Conservation (phyloP, 768 basidiomycete genomes). For the Xerocomellus dryophilus region DNA sequence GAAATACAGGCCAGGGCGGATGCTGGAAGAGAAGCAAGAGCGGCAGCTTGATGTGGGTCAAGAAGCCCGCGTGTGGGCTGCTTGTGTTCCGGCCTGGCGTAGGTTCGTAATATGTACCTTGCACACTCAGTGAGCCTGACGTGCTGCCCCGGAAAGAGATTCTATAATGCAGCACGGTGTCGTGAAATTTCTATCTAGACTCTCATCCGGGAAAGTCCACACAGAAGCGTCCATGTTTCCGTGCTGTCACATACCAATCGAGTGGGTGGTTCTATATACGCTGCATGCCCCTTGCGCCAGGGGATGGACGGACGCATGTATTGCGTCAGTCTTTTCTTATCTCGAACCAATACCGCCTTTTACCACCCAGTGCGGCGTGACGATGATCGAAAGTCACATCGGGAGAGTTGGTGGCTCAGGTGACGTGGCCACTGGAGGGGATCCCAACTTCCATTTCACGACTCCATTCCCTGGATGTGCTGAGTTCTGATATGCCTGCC, state of each 20-base stretch:
- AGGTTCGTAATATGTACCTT: slow-evolving; percentile 21
- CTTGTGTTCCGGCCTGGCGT: slow-evolving; percentile 6
- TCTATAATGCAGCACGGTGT: slow-evolving; percentile 6
- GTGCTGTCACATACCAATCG: slow-evolving; percentile 2
- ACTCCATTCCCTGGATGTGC: slow-evolving; percentile 1
- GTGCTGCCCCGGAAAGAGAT: slow-evolving; percentile 4
- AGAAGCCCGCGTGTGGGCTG: background rate
- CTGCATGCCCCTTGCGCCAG: background rate
- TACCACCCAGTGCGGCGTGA: slow-evolving; percentile 2
- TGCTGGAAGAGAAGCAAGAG: slow-evolving; percentile 17
- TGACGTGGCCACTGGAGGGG: slow-evolving; percentile 1
- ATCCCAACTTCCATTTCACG: slow-evolving; percentile 19
- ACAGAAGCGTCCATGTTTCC: background rate
- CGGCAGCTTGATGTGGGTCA: slow-evolving; percentile 16
- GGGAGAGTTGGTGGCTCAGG: background rate
- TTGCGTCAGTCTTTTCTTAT: background rate
- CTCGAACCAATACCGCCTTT: background rate
- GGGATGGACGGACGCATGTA: background rate
- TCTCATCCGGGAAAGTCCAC: slow-evolving; percentile 1
- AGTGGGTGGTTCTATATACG: background rate
- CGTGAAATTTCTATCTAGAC: slow-evolving; percentile 18
- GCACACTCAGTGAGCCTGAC: slow-evolving; percentile 7
- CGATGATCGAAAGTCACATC: slow-evolving; percentile 4
- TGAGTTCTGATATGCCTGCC: slow-evolving; percentile 1
- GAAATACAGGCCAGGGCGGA: slow-evolving; percentile 52